A percentile compares a stretch with the other conserved stretches of the same genome.
These are phyloP conservation scores for Colletotrichum gloeosporioides DNA, from an alignment of 2,329 filamentous ascomycete species.

Conservation along the genomic window DNA sequence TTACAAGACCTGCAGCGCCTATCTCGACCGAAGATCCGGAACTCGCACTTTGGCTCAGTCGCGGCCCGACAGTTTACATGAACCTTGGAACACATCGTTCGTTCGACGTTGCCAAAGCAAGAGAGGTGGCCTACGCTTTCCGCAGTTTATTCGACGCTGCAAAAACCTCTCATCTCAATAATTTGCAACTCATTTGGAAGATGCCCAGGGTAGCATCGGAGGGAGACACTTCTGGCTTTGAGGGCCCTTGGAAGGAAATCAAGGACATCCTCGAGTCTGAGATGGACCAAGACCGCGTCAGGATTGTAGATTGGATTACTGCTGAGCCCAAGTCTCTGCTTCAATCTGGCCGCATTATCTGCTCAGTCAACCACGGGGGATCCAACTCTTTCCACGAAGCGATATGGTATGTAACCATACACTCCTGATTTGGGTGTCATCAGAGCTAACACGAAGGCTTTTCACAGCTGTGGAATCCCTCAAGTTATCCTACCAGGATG, in stretches of 20 bases:
- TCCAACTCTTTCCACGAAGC: not conserved
- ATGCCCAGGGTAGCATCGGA: not conserved
- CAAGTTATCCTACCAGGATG: not conserved
- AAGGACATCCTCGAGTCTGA: not conserved
- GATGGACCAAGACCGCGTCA: not conserved
- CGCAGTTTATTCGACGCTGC: constrained; percentile 33
- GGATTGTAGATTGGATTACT: not conserved
- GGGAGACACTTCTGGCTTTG: not conserved
- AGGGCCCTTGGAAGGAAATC: not conserved
- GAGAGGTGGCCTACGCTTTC: constrained; percentile 42
- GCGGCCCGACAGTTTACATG: constrained; percentile 49
- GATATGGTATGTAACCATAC: not conserved
- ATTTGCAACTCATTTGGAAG: not conserved
- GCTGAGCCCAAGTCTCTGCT: not conserved
- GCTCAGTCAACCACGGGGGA: not conserved
- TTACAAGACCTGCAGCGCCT: constrained; percentile 41
- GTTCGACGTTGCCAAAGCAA: constrained; percentile 33
- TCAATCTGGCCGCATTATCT: not conserved
- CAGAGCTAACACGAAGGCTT: not conserved
- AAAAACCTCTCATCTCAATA: not conserved
- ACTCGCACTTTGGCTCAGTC: constrained; percentile 46
- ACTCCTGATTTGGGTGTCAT: rapidly evolving
- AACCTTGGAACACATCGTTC: constrained; percentile 47
- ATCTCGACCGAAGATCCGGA: constrained; percentile 45
- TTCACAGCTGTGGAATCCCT: not conserved